Evolutionary conservation across 306 rosid genomes (phyloP), one percentile per base, ranked within the genome.

Genomic region (Trifolium repens): DNA sequence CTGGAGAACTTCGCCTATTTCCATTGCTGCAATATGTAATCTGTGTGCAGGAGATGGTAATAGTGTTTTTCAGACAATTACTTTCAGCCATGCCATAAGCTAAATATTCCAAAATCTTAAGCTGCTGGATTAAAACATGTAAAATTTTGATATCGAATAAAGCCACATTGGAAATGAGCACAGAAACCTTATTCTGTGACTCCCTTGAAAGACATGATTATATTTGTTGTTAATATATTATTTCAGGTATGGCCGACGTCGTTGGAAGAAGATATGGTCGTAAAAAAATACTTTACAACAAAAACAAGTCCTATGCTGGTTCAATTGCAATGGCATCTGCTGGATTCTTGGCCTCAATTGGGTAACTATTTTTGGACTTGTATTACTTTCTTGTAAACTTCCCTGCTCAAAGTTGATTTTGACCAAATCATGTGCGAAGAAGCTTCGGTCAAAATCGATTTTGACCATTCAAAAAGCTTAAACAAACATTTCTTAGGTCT

Each of bases 41-140:
- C 84, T 94, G 50, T 90, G 97, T 74, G 99, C 97, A 62, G 99
- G 99, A 86, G 99, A 94, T 83, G 99, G 99, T 94, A 90, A 76
- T 73, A 70, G 69, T 61, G 16, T 76, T 61, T 32, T 74, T 44
- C 37, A 70, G 50, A 68, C 64, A 64, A 77, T 77, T 69, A 26
- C 43, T 77, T 16, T 30, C 8, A 39, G 24, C 16, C 14, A 8
- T 16, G 12, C 4, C 19, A 16, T 34, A 34, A 17, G 32, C 40
- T 32, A 30, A 69, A n/a, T 50, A 52, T 49, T 55, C 14, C 46
- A 69, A 49, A n/a, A n/a, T 12, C 9, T 32, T 32, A 49, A 32
- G 17, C 13, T 17, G 15, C 11, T 52, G 27, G 46, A 34, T 34
- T 35, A 70, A 50, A 70, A 35, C 12, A 34, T 1, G 17, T 30